Evolutionary conservation across 2,329 filamentous ascomycete species (phyloP), one percentile per base, ranked within the genome.

Genomic region (Diplodia mutila): DNA sequence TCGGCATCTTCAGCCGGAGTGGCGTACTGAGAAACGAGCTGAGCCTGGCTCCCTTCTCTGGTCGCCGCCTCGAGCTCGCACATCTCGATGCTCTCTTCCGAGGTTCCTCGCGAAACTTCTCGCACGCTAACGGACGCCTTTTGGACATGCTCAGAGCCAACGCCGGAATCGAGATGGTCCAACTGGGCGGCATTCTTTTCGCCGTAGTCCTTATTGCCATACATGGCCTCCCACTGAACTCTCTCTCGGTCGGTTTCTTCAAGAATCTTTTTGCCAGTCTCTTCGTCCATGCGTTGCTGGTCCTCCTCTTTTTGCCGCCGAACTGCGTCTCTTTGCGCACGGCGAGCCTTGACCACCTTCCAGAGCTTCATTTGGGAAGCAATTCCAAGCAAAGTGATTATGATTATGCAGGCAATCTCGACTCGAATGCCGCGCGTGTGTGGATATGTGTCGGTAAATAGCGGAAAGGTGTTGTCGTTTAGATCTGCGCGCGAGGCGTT

Each of bases 331-430:
- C 79, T 82, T 70, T 81, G 82, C 48, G 79, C 78, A 39, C 84
- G 78, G 66, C 82, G 81, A 67, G 84, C 81, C 69, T 84, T 87
- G 69, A 97, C 87, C 8, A 97, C 83, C 70, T 89, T 92, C 93
- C 93, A 97, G 16, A 97, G 82, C 73, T 90, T 92, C 72, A 95
- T 83, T 77, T 98, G 94, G 0, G 92, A 96, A 52, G 97, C 85
- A 27, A 97, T 82, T 2, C 94, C 93, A 21, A 91, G 82, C 11
- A 93, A 77, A 68, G 87, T 90, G 23, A 97, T 82, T 32, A 97
- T 85, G 64, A 97, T 80, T 27, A 91, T 91, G 1, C 87, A 86
- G 0, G 92, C 93, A 34, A 93, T 87, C 76, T 98, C 94, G 16
- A 95, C 94, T 48, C 89, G 88, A 67, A 97, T 95, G 2, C 92